These are phyloP conservation scores for Cutaneotrichosporon spelunceum DNA, from an alignment of 1,284 basidiomycete genomes.

Conservation along the genomic window DNA sequence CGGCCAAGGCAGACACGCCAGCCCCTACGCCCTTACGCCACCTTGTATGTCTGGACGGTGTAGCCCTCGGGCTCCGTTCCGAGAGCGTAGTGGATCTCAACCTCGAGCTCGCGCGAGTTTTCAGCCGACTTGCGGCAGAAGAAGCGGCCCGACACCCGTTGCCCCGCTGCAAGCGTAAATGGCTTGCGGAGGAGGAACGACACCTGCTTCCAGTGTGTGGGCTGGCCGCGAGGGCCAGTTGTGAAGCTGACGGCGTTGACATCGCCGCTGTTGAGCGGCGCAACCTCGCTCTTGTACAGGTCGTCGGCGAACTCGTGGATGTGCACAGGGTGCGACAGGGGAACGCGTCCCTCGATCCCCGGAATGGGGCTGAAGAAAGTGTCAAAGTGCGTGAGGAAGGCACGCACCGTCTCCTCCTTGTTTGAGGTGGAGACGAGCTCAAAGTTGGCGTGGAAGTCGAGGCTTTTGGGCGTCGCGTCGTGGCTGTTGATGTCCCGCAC, in stretches of 20 bases:
- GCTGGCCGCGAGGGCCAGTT: constrained; percentile 74
- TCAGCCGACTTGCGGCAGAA: constrained; percentile 71
- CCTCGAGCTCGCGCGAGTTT: constrained; percentile 86
- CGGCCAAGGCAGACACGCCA: neutral
- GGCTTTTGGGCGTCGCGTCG: constrained; percentile 63
- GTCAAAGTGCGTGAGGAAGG: constrained; percentile 91
- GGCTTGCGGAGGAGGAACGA: constrained; percentile 81
- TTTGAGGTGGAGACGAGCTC: constrained; percentile 61
- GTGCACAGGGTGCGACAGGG: constrained; percentile 47
- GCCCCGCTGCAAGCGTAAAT: constrained; percentile 69
- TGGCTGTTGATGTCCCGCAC: constrained; percentile 67
- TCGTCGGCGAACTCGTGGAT: constrained; percentile 36
- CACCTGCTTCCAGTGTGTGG: constrained; percentile 99
- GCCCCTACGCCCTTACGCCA: constrained; percentile 14
- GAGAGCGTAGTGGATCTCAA: constrained; percentile 73
- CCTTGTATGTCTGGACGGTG: constrained; percentile 39
- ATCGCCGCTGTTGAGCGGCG: constrained; percentile 24
- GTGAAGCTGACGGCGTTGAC: constrained; percentile 67
- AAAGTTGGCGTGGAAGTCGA: constrained; percentile 76
- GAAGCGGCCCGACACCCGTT: constrained; percentile 70
- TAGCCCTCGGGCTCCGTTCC: constrained; percentile 21
- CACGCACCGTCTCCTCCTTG: constrained; percentile 65
- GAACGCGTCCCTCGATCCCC: constrained; percentile 52
- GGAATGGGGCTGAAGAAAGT: constrained; percentile 75
- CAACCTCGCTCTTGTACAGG: constrained; percentile 30